Evolutionary conservation across 495 filamentous ascomycete species (phyloP).

Genomic region (Cetradonia linearis): DNA sequence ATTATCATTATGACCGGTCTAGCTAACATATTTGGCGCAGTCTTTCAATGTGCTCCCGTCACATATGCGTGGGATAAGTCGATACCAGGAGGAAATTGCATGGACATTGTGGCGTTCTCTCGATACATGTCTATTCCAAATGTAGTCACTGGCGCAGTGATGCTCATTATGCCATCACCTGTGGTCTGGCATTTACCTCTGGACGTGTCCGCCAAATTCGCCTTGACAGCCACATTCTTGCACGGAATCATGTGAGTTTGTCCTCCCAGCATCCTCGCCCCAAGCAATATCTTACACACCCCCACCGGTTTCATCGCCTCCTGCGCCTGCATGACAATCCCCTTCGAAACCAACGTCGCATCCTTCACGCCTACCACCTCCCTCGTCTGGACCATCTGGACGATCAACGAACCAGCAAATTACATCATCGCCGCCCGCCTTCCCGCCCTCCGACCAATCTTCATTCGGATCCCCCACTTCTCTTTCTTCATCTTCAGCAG

Average conservation of each 20-base stretch:
- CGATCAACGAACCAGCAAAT: constrained; percentile 35
- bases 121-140: constrained; percentile 30
- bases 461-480: constrained; percentile 15
- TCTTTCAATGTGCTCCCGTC: constrained; percentile 26
- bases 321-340: constrained; percentile 29
- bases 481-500: constrained; percentile 14
- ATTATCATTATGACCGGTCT: constrained; percentile 20
- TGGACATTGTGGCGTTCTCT: constrained; percentile 26
- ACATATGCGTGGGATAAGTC: constrained; percentile 22
- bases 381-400: constrained; percentile 32
- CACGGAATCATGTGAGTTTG: constrained; percentile 34
- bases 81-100: constrained; percentile 24
- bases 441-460: constrained; percentile 35
- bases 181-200: constrained; percentile 30
- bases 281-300: neutral
- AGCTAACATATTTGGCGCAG: constrained; percentile 18
- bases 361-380: constrained; percentile 16
- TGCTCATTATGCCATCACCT: constrained; percentile 32
- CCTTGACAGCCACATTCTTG: constrained; percentile 35
- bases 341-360: constrained; percentile 21
- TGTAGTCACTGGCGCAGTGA: constrained; percentile 29
- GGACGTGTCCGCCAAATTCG: constrained; percentile 30
- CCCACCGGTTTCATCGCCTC: constrained; percentile 31
- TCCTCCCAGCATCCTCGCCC: too few relatives aligned
- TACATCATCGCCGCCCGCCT: constrained; percentile 40